A percentile compares a stretch with the other conserved stretches of the same genome.
These are phyloP conservation scores for Russula sp. DNA, from an alignment of 768 basidiomycete species.

Conservation along the genomic window DNA sequence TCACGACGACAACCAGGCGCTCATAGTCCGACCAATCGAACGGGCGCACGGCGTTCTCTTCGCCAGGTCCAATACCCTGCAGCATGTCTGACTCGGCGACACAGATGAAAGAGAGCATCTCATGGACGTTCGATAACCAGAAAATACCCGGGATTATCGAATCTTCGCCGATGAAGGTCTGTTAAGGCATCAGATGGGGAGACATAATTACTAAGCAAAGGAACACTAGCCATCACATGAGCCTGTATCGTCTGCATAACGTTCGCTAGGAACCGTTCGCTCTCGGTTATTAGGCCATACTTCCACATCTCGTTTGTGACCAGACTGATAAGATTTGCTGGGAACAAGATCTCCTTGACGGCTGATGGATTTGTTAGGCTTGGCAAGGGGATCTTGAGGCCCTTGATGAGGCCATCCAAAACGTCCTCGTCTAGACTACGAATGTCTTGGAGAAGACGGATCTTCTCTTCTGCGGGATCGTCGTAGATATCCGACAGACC, in stretches of 20 bases:
- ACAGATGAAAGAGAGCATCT: conserved; percentile 98
- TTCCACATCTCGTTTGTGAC: conserved; percentile 99
- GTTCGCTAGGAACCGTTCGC: conserved; percentile 95
- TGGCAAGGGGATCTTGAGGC: conserved; percentile 88
- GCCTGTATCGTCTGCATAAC: conserved; percentile 97
- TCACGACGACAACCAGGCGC: conserved; percentile 93
- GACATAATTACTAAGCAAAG: not conserved
- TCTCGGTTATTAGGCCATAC: conserved; percentile 92
- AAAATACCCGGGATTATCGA: conserved; percentile 94
- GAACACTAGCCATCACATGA: conserved; percentile 84
- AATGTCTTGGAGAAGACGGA: conserved; percentile 83
- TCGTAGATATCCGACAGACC: conserved; percentile 75
- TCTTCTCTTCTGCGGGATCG: conserved; percentile 92
- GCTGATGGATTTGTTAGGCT: conserved; percentile 87
- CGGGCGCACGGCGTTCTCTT: conserved; percentile 82
- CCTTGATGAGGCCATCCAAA: conserved; percentile 79
- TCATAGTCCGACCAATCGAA: conserved; percentile 99
- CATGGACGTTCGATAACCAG: conserved; percentile 99
- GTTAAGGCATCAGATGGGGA: conserved; percentile 17
- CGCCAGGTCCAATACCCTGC: conserved; percentile 94
- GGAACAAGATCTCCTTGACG: conserved; percentile 97
- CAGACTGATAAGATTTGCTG: conserved; percentile 93
- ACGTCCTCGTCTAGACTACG: conserved; percentile 92
- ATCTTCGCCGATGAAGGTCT: conserved; percentile 92
- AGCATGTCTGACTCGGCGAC: conserved; percentile 99